Conservation (phyloP, 2,329 filamentous ascomycete genomes). For the Sporothrix schenckii region DNA sequence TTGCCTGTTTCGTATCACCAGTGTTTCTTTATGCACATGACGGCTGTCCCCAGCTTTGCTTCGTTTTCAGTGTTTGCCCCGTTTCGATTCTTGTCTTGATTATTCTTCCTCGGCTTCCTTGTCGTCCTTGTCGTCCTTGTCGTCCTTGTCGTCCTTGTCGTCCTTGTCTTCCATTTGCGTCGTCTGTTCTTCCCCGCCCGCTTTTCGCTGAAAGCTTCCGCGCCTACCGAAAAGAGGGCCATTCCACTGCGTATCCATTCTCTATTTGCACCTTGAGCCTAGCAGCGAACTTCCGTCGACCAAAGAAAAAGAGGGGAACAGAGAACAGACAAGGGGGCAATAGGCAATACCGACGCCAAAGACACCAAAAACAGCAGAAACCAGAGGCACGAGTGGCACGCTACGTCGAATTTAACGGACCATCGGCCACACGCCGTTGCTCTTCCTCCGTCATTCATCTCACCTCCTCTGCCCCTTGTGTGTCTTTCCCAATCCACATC, state of each 20-base stretch:
- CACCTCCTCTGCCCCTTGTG: neutral
- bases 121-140: no score
- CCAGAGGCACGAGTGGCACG: neutral
- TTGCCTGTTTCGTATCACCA: neutral
- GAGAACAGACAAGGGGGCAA: neutral
- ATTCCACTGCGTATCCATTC: neutral
- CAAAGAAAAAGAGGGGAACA: conserved; percentile 23
- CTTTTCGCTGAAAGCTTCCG: conserved; percentile 16
- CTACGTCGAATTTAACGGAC: conserved; percentile 8
- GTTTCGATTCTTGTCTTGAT: no score
- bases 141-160: no score
- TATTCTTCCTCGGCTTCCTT: neutral
- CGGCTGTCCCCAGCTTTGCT: neutral
- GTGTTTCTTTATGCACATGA: neutral
- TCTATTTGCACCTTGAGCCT: no score
- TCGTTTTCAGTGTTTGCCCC: neutral
- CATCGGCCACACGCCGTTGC: conserved; percentile 16
- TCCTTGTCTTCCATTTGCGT: no score
- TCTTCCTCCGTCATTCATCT: neutral
- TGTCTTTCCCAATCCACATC: neutral
- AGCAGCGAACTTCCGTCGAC: neutral
- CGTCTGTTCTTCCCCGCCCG: neutral
- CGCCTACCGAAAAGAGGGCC: conserved; percentile 18
- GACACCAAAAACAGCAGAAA: no score
- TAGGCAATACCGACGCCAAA: no score